Base-by-base conservation (phyloP, 1,284 basidiomycete genomes). In the Sutorius eximius region DNA sequence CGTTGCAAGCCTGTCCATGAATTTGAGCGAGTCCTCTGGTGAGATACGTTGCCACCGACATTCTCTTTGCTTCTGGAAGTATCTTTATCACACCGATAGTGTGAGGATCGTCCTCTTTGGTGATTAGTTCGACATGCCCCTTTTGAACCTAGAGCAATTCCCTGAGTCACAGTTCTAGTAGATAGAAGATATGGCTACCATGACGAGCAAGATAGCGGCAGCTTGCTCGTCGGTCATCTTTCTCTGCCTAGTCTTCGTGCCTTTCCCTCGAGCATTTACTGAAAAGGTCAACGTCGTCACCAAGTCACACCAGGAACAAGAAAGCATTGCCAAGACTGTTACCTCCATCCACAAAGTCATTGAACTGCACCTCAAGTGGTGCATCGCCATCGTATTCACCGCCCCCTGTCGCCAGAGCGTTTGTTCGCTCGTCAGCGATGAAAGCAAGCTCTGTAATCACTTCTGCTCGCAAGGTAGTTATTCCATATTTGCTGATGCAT, bases 401-500 rank as follows among this genome's bases (percentile, higher is more conserved):
- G 0, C 20, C 30, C 1, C 22, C 34, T 10, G 52, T 49, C 9
- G 1, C 30, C 24, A 6, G 45, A 27, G 22, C 34, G 3, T 55
- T 54, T n/a, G 24, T 43, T 29, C 47, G 61, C 30, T 45, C 22
- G 33, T 66, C 66, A 16, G 64, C 38, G 30, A 67, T 61, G 36
- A 67, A 66, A n/a, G 65, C 65, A 11, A 66, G 64, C 34, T 66
- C 65, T 11, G 66, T 65, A 30, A 68, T 56, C 7, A 66, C 67
- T 43, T 64, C 68, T 66, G 47, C 27, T 52, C 61, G 46, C 32
- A 47, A 40, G 3, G 10, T 30, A 16, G 22, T 5, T 6, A 5
- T 27, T 27, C 5, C 24, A 27, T 27, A 27, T 43, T 16, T 6
- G 15, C n/a, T 33, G 22, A 20, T 32, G 15, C n/a, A 47, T 20